Conservation (phyloP, 1,284 basidiomycete genomes). For the Pisolithus thermaeus region DNA sequence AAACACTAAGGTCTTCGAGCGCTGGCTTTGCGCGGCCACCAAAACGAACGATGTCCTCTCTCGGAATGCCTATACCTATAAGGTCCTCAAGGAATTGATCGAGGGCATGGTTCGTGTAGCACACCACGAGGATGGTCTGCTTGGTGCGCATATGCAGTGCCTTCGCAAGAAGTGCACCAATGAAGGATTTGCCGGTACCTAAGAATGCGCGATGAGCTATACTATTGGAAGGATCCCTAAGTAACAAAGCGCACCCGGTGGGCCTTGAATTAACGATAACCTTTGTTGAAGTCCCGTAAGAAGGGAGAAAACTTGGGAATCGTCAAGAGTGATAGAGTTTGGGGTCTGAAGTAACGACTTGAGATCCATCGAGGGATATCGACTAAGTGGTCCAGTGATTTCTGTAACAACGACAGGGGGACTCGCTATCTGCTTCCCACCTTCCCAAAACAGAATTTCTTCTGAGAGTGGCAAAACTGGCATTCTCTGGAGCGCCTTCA, state of each 20-base stretch:
- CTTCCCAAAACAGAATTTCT: slow-evolving; percentile 50
- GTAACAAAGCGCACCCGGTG: slow-evolving; percentile 43
- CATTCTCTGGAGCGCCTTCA: slow-evolving; percentile 46
- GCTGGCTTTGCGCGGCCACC: slow-evolving; percentile 47
- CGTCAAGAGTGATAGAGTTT: slow-evolving; percentile 42
- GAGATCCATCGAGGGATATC: slow-evolving; percentile 37
- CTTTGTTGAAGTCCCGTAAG: slow-evolving; percentile 46
- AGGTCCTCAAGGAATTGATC: slow-evolving; percentile 60
- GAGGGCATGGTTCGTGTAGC: slow-evolving; percentile 64
- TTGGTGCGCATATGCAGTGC: slow-evolving; percentile 41
- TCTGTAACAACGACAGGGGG: slow-evolving; percentile 5
- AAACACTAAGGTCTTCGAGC: slow-evolving; percentile 40
- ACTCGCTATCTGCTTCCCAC: slow-evolving; percentile 16
- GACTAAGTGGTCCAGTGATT: slow-evolving; percentile 32
- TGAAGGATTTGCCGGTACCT: slow-evolving; percentile 71
- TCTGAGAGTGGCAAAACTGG: slow-evolving; percentile 37
- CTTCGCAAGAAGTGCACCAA: slow-evolving; percentile 57
- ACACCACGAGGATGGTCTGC: slow-evolving; percentile 53
- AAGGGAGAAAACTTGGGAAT: slow-evolving; percentile 45
- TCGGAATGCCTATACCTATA: slow-evolving; percentile 51
- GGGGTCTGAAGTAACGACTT: slow-evolving; percentile 30
- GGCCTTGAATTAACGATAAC: slow-evolving; percentile 59
- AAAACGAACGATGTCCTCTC: slow-evolving; percentile 40
- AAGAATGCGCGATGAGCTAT: not conserved
- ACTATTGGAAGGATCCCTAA: not conserved